phyloP scores from a whole-genome alignment of 108 stramenopile species.

The Cyclostephanos tholiformis region DNA sequence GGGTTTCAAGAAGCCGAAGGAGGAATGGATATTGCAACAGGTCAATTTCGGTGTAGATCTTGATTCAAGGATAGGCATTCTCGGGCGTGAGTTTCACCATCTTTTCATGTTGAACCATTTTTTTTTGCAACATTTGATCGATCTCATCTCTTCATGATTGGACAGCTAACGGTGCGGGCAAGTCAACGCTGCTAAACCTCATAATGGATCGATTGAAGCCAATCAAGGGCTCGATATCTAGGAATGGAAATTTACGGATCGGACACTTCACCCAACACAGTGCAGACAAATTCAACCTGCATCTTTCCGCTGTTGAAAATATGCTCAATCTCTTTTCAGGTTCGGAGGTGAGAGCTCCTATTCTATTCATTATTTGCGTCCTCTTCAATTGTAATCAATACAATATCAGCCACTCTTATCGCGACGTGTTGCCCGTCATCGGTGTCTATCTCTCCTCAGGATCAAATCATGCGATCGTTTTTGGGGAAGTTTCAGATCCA shows the following conservation, averaged over 20 bases:
- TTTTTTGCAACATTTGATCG: background rate
- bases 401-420: background rate
- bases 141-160: conserved; percentile 5
- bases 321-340: conserved; percentile 82
- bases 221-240: conserved; percentile 74
- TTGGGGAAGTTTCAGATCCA: conserved; percentile 93
- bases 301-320: conserved; percentile 87
- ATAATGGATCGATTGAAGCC: conserved; percentile 90
- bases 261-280: conserved; percentile 98
- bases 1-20: conserved; percentile 54
- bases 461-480: conserved; percentile 90
- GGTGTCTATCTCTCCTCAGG: conserved; percentile 9
- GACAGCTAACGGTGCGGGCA: conserved; percentile 81
- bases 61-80: conserved; percentile 81
- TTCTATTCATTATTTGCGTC: background rate
- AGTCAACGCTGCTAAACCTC: conserved; percentile 88
- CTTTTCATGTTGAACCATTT: background rate
- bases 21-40: conserved; percentile 85
- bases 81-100: conserved; percentile 38
- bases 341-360: conserved; percentile 44
- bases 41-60: conserved; percentile 96
- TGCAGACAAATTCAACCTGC: conserved; percentile 90
- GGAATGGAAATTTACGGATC: conserved; percentile 88
- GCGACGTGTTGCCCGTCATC: background rate
- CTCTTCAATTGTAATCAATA: background rate